Conservation (phyloP, 1,284 basidiomycete species). For the Golubevia sp. region DNA sequence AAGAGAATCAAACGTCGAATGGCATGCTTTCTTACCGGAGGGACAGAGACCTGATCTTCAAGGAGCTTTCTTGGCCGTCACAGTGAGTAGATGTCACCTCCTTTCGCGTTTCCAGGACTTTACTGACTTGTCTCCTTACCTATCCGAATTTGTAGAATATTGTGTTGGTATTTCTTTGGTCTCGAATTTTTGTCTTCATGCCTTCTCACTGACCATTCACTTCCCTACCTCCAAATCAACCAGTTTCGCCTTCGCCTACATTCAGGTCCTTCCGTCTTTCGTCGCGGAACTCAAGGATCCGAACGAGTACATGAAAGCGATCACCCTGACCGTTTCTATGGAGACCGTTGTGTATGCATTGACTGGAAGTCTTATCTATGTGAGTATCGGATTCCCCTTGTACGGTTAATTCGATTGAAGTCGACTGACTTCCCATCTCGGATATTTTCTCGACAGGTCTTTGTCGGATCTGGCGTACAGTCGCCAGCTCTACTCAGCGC, state of each 20-base stretch:
- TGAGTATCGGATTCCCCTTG: no score
- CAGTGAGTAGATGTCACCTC: no score
- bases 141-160: no score
- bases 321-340: constrained; percentile 23
- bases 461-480: constrained; percentile 46
- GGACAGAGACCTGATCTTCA: constrained; percentile 40
- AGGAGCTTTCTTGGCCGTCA: constrained; percentile 32
- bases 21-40: constrained; percentile 39
- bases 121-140: no score
- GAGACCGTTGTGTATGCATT: constrained; percentile 42
- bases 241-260: neutral
- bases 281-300: constrained; percentile 49
- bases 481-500: constrained; percentile 46
- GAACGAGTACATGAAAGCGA: constrained; percentile 29
- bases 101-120: no score
- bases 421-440: no score
- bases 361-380: constrained; percentile 40
- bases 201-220: no score
- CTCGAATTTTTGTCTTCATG: no score
- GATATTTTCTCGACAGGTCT: no score
- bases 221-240: no score
- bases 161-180: no score
- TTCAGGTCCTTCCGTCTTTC: constrained; percentile 15
- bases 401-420: no score
- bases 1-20: constrained; percentile 27